These are phyloP conservation scores for Solanum hybrid DNA, from an alignment of 305 asterid genomes.

Conservation along the genomic window DNA sequence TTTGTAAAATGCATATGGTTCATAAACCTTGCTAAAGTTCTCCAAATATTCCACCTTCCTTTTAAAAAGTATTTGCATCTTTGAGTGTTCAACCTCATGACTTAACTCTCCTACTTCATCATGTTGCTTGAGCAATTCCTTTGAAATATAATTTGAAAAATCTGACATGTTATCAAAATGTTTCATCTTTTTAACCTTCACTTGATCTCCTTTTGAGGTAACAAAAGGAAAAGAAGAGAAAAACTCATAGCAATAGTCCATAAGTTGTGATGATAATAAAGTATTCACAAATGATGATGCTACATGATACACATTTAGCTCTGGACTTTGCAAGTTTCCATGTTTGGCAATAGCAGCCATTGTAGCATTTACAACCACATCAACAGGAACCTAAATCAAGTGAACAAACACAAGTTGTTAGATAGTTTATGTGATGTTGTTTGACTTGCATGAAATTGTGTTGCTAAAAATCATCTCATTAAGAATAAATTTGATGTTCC, in stretches of 20 bases:
- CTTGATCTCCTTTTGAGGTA: background rate
- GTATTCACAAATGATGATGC: background rate
- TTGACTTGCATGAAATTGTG: background rate
- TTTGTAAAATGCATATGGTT: background rate
- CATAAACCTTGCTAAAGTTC: background rate
- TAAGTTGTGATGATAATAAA: background rate
- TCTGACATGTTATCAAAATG: background rate
- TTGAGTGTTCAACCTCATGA: background rate
- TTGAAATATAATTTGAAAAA: background rate
- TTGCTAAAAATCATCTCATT: background rate
- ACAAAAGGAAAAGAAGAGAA: background rate
- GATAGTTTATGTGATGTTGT: background rate
- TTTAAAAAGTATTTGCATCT: background rate
- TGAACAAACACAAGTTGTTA: background rate
- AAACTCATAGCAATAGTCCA: background rate
- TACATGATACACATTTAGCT: background rate
- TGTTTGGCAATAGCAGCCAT: background rate
- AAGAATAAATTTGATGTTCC: background rate
- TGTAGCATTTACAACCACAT: background rate
- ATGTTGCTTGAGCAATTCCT: background rate
- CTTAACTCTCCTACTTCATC: background rate
- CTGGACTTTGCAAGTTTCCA: background rate
- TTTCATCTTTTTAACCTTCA: background rate
- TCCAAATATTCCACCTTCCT: background rate
- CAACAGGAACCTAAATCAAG: background rate